Base-by-base conservation (phyloP, 2,329 filamentous ascomycete species). In the Calonectria montana region DNA sequence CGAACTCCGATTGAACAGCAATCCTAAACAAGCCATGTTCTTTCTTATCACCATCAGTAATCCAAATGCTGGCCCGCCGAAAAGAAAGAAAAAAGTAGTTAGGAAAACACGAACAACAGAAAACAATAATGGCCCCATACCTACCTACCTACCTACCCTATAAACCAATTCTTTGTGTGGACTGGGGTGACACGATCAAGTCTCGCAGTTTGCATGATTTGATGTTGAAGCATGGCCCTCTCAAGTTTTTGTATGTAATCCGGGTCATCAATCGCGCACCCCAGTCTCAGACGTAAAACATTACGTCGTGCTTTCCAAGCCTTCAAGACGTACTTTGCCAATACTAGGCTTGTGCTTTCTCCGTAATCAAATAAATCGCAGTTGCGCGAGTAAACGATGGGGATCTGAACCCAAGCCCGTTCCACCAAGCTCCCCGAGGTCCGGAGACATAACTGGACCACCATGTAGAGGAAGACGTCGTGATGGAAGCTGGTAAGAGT, bases 371-470 rank as follows among this genome's bases (percentile, higher is more conserved):
- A 61, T 12, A 59, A 47, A 10, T 67, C 53, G 4, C 23, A 13
- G 41, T 67, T 55, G 5, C 43, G 23, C 9, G 65, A 67, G 37
- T 65, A 68, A 2, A 70, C 21, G 1, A 43, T 27, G 1, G 68
- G 63, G 1, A 70, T 41, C 16, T 55, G 43, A 1, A 27, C 35
- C 68, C 68, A 70, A 2, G 63, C 68, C n/a, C 45, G 31, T 25
- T 70, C 68, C 7, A 66, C 53, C 35, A 70, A 45, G 5, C 43
- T 62, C 15, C 68, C 68, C 7, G 62, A 55, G 12, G 68, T 66
- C 29, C 68, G 63, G 13, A 62, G 50, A 21, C 41, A 66, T 3
- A 70, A 21, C 50, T 70, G 68, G 13, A 39, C 55, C n/a, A 63
- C 45, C 45, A 70, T 53, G 27, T 62, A 65, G 15, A 61, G 8